phyloP scores from a whole-genome alignment of 352 stramenopile species.

The Elongisporangium prolatum region DNA sequence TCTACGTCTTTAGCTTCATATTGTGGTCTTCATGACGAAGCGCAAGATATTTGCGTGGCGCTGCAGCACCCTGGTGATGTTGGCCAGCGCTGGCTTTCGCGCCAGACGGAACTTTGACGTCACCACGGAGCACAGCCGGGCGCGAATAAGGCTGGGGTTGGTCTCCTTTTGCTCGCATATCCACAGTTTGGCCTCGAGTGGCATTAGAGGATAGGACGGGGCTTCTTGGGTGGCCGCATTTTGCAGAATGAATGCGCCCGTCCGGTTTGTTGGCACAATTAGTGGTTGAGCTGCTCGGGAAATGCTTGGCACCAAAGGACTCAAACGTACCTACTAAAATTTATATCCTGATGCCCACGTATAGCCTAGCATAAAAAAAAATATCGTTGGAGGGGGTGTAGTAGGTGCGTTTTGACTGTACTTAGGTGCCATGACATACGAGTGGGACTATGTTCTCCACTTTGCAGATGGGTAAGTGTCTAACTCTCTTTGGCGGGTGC shows the following conservation, averaged over 20 bases:
- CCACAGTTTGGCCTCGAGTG: background rate
- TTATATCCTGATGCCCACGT: too few species aligned
- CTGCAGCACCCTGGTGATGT: background rate
- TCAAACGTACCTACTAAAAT: too few species aligned
- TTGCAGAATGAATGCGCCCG: too few species aligned
- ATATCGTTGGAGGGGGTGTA: too few species aligned
- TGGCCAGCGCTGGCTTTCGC: background rate
- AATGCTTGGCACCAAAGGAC: too few species aligned
- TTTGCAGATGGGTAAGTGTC: background rate
- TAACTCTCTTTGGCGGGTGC: background rate
- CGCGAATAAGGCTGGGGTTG: background rate
- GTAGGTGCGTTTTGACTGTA: too few species aligned
- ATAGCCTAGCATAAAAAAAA: too few species aligned
- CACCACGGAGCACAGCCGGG: background rate
- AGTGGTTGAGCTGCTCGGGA: too few species aligned
- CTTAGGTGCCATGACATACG: background rate
- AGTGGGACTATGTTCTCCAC: background rate
- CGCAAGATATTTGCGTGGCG: too few species aligned
- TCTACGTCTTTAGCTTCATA: background rate
- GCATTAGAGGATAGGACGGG: background rate
- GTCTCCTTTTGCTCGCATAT: background rate
- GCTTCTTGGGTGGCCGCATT: too few species aligned
- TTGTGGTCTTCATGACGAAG: background rate
- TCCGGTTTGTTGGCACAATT: too few species aligned
- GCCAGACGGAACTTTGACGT: background rate